A percentile compares a stretch with the other conserved stretches of the same genome.
phyloP scores from a whole-genome alignment of 768 basidiomycete genomes.

The Coprinellus aureogranulatus region DNA sequence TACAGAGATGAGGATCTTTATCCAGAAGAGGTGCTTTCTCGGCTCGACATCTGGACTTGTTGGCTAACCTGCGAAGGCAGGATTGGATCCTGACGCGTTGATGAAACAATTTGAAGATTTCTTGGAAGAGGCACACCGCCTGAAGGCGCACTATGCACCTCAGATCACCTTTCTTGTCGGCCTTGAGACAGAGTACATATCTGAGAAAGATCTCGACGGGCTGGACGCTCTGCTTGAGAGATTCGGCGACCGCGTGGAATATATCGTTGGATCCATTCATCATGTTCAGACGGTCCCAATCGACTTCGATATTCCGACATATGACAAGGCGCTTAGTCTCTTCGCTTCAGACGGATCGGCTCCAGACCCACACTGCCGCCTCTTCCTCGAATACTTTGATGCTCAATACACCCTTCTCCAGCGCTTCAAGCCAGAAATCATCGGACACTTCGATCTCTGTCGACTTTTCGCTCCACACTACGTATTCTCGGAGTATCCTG shows the following conservation, averaged over 20 bases:
- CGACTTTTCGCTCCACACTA: slow-evolving; percentile 75
- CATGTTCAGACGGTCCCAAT: slow-evolving; percentile 87
- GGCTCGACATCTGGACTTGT: slow-evolving; percentile 9
- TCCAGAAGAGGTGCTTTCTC: slow-evolving; percentile 82
- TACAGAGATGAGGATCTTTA: slow-evolving; percentile 82
- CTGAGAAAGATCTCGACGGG: slow-evolving; percentile 56
- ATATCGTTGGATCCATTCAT: slow-evolving; percentile 90
- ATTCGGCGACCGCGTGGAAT: slow-evolving; percentile 63
- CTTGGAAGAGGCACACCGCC: slow-evolving; percentile 73
- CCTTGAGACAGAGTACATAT: slow-evolving; percentile 90
- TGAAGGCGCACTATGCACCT: slow-evolving; percentile 60
- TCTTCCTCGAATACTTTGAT: slow-evolving; percentile 78
- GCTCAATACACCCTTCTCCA: slow-evolving; percentile 71
- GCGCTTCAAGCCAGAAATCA: slow-evolving; percentile 77
- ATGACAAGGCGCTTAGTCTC: slow-evolving; percentile 54
- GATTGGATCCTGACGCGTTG: slow-evolving; percentile 51
- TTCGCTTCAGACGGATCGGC: slow-evolving; percentile 25
- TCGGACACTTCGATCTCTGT: slow-evolving; percentile 94
- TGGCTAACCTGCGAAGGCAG: slow-evolving; percentile 41
- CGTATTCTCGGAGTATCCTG: slow-evolving; percentile 52
- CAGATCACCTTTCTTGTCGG: slow-evolving; percentile 80
- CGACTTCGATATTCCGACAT: slow-evolving; percentile 83
- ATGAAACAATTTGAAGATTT: slow-evolving; percentile 68
- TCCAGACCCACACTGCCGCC: slow-evolving; percentile 37
- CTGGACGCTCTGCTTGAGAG: slow-evolving; percentile 52